These are phyloP conservation scores for Neonectria magnoliae DNA, from an alignment of 2,329 filamentous ascomycete genomes.

Conservation along the genomic window DNA sequence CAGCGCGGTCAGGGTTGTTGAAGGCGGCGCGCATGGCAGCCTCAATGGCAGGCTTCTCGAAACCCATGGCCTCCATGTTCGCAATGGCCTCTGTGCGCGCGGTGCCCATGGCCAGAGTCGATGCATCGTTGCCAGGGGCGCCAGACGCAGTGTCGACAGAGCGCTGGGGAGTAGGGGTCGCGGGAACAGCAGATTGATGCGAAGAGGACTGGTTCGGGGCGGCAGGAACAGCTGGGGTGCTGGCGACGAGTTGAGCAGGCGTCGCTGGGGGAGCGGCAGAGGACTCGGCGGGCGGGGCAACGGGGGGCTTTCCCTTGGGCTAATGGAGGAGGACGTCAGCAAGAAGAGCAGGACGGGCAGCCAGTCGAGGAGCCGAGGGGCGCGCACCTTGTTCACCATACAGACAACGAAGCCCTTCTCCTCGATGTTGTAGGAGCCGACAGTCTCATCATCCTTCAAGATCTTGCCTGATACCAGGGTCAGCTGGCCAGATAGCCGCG, in stretches of 20 bases:
- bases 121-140: conserved; percentile 64
- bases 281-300: conserved; percentile 64
- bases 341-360: background rate
- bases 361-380: background rate
- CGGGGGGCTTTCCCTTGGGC: conserved; percentile 73
- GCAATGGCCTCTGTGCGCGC: conserved; percentile 84
- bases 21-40: conserved; percentile 95
- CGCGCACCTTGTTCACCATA: conserved; percentile 90
- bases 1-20: conserved; percentile 95
- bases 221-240: conserved; percentile 68
- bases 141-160: conserved; percentile 50
- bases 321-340: conserved; percentile 37
- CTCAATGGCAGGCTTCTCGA: conserved; percentile 87
- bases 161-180: conserved; percentile 65
- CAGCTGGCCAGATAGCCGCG: conserved; percentile 31
- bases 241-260: conserved; percentile 62
- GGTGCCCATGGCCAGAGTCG: conserved; percentile 85
- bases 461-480: conserved; percentile 80
- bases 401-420: conserved; percentile 99
- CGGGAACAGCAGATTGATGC: conserved; percentile 59
- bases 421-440: conserved; percentile 97
- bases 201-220: conserved; percentile 53
- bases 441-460: conserved; percentile 95
- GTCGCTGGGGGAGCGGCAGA: conserved; percentile 68
- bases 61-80: conserved; percentile 98